Evolutionary conservation across 768 basidiomycete species (phyloP).

Genomic region (Pleurotus ostreatus): DNA sequence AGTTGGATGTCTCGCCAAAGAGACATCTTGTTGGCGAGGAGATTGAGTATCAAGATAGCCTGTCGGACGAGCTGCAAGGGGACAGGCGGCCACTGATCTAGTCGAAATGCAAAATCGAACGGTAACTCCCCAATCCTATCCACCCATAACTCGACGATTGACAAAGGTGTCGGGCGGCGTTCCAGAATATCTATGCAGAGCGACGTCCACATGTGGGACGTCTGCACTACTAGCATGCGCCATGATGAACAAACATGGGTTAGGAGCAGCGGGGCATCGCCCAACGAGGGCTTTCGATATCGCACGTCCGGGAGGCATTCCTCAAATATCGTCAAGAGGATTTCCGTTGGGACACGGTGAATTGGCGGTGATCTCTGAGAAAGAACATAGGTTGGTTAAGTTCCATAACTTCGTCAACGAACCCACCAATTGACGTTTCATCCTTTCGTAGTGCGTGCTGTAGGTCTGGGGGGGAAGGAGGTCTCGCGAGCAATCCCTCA

Average conservation of each 20-base stretch:
- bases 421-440: too few relatives aligned
- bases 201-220: not conserved
- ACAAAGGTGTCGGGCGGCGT: not conserved
- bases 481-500: not conserved
- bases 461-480: not conserved
- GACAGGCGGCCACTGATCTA: conserved; percentile 6
- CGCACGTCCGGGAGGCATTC: not conserved
- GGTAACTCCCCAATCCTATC: not conserved
- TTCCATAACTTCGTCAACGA: too few relatives aligned
- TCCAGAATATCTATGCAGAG: not conserved
- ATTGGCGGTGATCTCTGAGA: not conserved
- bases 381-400: too few relatives aligned
- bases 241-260: conserved; percentile 3
- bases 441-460: not conserved
- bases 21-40: conserved; percentile 8
- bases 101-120: conserved; percentile 5
- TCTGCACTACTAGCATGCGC: not conserved
- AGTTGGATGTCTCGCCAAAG: conserved; percentile 18
- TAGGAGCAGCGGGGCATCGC: conserved; percentile 5
- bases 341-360: not conserved
- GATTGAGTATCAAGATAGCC: conserved; percentile 2
- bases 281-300: conserved; percentile 1
- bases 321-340: not conserved
- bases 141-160: conserved; percentile 4
- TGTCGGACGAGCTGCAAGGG: not conserved